Base-by-base conservation (phyloP, 2,329 filamentous ascomycete species). In the Emericellopsis cladophorae region DNA sequence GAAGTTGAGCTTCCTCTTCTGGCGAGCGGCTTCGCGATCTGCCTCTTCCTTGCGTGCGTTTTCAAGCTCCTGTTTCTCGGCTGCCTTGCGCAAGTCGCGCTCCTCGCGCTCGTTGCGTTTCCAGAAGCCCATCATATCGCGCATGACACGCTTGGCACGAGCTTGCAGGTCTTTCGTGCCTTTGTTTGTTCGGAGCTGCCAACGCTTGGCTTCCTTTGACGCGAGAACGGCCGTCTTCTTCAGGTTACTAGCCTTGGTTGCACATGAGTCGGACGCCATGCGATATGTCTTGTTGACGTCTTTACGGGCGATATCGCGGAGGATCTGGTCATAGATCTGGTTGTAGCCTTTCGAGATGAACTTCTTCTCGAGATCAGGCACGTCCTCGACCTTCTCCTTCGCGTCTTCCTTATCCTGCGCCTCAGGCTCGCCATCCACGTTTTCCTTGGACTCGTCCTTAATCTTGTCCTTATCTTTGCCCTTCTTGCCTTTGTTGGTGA, bases 91-190 rank as follows among this genome's bases (percentile, higher is more conserved):
- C 48, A 93, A 70, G 59, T 98, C 92, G 45, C 92, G 85, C 59
- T 98, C 92, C 58, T 98, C 92, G 40, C 90, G 84, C 61, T 98
- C 92, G 59, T 98, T 98, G 43, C 90, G 83, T 65, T 96, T 96
- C 92, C 92, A 98, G 73, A 96, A 98, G 43, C 85, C 80, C 76
- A 95, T 92, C 92, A 98, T 98, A 64, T 98, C 92, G 57, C 92
- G 80, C 92, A 98, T 98, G 44, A 90, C 90, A 50, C 92, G 84
- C 71, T 98, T 98, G 44, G 92, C 92, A 37, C 92, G 80, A 34
- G 92, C 92, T 58, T 96, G 92, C 4, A 94, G 84, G 60, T 98
- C 92, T 61, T 98, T 98, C 59, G 85, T 92, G 56, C 89, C 93
- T 72, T 98, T 96, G 69, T 98, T 98, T 41, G 92, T 98, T 34